Percentiles rank a stretch among this genome's conserved stretches.
phyloP scores from a whole-genome alignment of 176 grass and related monocot species.

The Oryza glumipatula region DNA sequence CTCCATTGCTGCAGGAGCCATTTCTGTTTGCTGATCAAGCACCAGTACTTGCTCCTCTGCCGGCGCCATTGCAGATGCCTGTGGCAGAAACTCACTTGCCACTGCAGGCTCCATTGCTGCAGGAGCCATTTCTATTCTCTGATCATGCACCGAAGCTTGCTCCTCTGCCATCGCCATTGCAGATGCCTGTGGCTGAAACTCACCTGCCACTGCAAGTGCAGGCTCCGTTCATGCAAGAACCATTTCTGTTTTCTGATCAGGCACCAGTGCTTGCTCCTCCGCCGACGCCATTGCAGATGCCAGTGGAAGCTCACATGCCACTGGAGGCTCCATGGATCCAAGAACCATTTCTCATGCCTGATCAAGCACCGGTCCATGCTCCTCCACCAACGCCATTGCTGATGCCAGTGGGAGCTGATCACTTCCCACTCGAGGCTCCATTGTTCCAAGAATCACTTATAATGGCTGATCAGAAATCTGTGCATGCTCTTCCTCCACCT shows the following conservation, averaged over 20 bases:
- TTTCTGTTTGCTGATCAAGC: neutral
- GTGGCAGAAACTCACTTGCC: neutral
- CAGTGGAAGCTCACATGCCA: neutral
- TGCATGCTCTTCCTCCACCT: neutral
- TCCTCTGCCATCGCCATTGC: neutral
- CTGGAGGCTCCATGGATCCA: too few species aligned
- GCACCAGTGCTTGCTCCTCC: neutral
- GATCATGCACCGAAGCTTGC: neutral
- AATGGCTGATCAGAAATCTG: neutral
- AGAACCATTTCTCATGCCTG: neutral
- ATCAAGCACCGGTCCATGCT: neutral
- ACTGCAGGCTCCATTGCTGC: neutral
- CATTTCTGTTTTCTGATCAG: neutral
- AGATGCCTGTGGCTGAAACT: neutral
- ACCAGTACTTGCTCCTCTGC: neutral
- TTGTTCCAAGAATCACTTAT: neutral
- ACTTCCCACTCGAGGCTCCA: neutral
- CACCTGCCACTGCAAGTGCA: neutral
- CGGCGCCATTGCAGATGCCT: neutral
- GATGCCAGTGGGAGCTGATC: neutral
- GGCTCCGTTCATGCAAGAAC: neutral
- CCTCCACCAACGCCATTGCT: neutral
- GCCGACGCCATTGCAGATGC: neutral
- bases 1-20: neutral
- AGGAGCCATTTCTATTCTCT: neutral